Percentiles rank a stretch among this genome's conserved stretches.
Conservation (phyloP, 2,329 filamentous ascomycete species). For the Colletotrichum sp. region DNA sequence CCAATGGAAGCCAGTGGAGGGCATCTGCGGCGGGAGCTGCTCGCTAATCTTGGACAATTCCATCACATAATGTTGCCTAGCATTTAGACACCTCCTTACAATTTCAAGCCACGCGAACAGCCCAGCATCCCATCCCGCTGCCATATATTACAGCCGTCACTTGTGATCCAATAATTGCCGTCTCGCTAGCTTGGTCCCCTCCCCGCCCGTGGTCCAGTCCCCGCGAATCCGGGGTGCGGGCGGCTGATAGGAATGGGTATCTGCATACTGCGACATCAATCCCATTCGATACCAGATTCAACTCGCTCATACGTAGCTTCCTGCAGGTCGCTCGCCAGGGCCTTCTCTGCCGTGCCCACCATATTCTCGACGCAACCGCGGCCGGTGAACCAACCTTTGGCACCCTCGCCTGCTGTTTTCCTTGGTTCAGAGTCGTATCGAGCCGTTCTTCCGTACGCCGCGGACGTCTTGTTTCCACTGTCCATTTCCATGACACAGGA, state of each 20-base stretch:
- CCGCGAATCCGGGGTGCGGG: constrained; percentile 8
- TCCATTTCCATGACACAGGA: not conserved
- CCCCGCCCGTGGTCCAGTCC: not conserved
- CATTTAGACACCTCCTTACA: not conserved
- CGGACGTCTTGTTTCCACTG: not conserved
- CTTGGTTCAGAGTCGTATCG: constrained; percentile 1
- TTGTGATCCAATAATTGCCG: not conserved
- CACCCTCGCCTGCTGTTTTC: not conserved
- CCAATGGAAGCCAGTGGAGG: not conserved
- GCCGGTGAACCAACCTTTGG: not conserved
- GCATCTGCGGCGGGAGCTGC: not conserved
- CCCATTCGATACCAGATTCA: constrained; percentile 12
- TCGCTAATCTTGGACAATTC: not conserved
- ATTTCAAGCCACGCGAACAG: not conserved
- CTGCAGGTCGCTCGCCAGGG: constrained; percentile 1
- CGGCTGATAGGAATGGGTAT: not conserved
- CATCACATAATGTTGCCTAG: not conserved
- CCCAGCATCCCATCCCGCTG: not conserved
- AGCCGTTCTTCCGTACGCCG: not conserved
- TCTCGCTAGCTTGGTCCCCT: not conserved
- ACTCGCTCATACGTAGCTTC: not conserved
- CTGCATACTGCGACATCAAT: not conserved
- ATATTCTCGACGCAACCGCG: not conserved
- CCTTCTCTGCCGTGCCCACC: constrained; percentile 10
- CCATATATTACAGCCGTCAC: not conserved